Conservation (phyloP, 176 grass and related monocot species). For the Canna indica region DNA sequence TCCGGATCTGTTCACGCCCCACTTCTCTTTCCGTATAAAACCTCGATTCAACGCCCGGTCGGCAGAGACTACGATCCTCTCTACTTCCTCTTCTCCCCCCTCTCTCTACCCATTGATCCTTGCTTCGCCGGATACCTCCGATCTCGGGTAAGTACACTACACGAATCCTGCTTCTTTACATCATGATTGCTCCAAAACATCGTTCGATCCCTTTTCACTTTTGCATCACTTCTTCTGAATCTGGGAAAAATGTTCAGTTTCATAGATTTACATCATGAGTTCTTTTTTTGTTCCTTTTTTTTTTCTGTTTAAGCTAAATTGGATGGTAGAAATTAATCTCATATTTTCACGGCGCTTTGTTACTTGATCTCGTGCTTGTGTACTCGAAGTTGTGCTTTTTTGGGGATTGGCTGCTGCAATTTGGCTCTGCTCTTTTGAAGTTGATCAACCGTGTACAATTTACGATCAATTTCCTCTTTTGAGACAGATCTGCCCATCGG, state of each 20-base stretch:
- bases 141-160: background rate
- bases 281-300: too few species aligned
- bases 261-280: too few species aligned
- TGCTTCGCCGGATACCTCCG: background rate
- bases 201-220: background rate
- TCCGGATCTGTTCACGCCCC: background rate
- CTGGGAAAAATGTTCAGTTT: background rate
- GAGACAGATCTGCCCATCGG: background rate
- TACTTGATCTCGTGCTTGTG: background rate
- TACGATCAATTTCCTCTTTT: background rate
- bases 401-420: background rate
- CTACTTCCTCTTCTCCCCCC: background rate
- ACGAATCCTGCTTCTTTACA: too few species aligned
- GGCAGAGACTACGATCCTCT: background rate
- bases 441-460: background rate
- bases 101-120: background rate
- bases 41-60: background rate
- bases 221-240: background rate
- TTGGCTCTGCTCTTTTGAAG: background rate
- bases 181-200: background rate
- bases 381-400: background rate
- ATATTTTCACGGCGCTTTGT: background rate
- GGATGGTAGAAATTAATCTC: background rate
- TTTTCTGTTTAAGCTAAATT: background rate
- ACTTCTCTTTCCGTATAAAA: background rate